phyloP scores from a whole-genome alignment of 441 rosid species.

The Heliophila coronopifolia region DNA sequence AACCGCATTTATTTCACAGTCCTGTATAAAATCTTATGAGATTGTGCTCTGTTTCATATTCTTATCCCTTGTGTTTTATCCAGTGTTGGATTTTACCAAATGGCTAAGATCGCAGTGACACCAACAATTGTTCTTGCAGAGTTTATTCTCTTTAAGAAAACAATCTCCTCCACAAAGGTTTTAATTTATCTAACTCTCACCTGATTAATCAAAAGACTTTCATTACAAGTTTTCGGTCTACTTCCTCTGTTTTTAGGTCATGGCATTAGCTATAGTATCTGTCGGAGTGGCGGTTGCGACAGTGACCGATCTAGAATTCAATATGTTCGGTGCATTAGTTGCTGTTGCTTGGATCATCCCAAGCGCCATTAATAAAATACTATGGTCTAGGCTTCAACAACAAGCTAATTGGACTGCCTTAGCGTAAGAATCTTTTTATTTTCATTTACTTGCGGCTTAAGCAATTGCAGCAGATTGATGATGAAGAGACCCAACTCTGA shows the following conservation, averaged over 20 bases:
- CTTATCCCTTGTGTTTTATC: not conserved
- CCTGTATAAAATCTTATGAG: too few species aligned
- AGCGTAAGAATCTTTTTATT: slow-evolving; percentile 41
- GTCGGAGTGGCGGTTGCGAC: slow-evolving; percentile 85
- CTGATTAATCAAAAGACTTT: not conserved
- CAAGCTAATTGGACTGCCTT: slow-evolving; percentile 90
- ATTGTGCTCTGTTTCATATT: slow-evolving; percentile 4
- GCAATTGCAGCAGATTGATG: not conserved
- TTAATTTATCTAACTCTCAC: not conserved
- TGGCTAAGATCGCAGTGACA: slow-evolving; percentile 96
- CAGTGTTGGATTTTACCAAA: slow-evolving; percentile 94
- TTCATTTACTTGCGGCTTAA: not conserved
- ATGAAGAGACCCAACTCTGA: too few species aligned
- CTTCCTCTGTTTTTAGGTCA: slow-evolving; percentile 44
- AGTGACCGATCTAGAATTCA: slow-evolving; percentile 78
- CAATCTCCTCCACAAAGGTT: slow-evolving; percentile 59
- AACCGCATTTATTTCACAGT: too few species aligned
- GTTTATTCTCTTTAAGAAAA: slow-evolving; percentile 59
- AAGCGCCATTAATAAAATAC: slow-evolving; percentile 77
- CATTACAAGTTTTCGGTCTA: not conserved
- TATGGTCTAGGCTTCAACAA: slow-evolving; percentile 91
- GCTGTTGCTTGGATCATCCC: slow-evolving; percentile 87
- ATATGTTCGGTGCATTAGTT: slow-evolving; percentile 65
- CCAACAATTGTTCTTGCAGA: slow-evolving; percentile 88
- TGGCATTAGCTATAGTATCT: slow-evolving; percentile 66